Percentiles rank a stretch among this genome's conserved stretches.
Evolutionary conservation across 1,284 basidiomycete genomes (phyloP).

Genomic region (Sanghuangporus baumii): DNA sequence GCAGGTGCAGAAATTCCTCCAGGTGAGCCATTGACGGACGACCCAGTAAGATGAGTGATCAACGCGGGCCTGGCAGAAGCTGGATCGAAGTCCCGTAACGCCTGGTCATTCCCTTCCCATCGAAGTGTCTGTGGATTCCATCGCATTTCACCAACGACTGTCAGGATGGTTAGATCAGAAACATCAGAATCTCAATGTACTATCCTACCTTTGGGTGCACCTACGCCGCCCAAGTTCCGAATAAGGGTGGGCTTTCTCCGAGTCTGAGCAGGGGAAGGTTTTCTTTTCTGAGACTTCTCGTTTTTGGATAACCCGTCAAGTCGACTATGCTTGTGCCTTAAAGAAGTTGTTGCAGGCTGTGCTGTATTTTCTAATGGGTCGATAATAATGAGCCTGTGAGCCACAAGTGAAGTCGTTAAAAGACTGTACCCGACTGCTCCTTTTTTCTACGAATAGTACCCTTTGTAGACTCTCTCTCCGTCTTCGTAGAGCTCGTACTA

Average conservation of each 20-base stretch:
- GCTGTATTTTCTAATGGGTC: conserved; percentile 35
- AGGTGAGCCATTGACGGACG: conserved; percentile 70
- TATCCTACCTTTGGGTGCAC: conserved; percentile 70
- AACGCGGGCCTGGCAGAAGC: conserved; percentile 89
- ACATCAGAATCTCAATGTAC: conserved; percentile 1
- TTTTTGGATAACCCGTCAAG: conserved; percentile 37
- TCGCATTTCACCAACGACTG: conserved; percentile 92
- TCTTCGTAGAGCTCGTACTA: conserved; percentile 40
- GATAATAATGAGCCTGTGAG: conserved; percentile 12
- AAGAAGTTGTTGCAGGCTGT: conserved; percentile 33
- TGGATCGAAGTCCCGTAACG: conserved; percentile 85
- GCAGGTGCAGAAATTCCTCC: conserved; percentile 71
- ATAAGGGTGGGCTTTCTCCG: conserved; percentile 80
- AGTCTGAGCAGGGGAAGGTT: conserved; percentile 38
- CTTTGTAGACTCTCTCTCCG: conserved; percentile 32
- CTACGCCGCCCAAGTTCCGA: conserved; percentile 71
- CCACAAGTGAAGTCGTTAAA: not conserved
- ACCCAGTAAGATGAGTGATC: conserved; percentile 85
- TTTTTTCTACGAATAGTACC: conserved; percentile 50
- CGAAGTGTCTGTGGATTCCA: conserved; percentile 87
- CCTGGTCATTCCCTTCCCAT: conserved; percentile 96
- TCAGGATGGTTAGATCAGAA: conserved; percentile 18
- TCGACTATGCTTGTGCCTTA: conserved; percentile 28
- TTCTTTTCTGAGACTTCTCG: conserved; percentile 50
- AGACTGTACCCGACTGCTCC: conserved; percentile 38